These are phyloP conservation scores for Nakazawaea wickerhamii DNA, from an alignment of 805 yeast genomes.

Conservation along the genomic window DNA sequence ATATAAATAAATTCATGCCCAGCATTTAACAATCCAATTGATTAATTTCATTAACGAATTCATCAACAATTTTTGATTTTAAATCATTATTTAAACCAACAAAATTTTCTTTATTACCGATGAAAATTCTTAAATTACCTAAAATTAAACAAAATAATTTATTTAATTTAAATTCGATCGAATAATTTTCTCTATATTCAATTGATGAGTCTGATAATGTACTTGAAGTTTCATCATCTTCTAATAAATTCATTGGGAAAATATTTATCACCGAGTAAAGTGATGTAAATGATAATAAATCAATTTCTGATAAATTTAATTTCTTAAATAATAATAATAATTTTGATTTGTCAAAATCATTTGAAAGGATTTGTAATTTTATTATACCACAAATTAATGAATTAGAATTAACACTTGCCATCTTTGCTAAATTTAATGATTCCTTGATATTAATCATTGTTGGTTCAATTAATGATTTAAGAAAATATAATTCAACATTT, in stretches of 20 bases:
- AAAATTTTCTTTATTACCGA: conserved; percentile 5
- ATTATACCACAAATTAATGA: conserved; percentile 10
- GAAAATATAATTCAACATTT: not conserved
- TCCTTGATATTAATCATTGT: not conserved
- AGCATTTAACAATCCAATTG: conserved; percentile 12
- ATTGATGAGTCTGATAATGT: conserved; percentile 10
- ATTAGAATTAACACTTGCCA: not conserved
- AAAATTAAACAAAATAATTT: conserved; percentile 1
- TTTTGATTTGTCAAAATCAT: conserved; percentile 7
- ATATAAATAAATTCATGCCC: no score
- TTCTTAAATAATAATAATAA: conserved; percentile 7
- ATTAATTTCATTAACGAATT: conserved; percentile 11
- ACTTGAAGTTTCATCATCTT: not conserved
- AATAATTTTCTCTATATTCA: conserved; percentile 10
- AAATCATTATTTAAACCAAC: conserved; percentile 1
- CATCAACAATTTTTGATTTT: conserved; percentile 7
- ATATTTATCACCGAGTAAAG: conserved; percentile 8
- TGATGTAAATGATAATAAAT: conserved; percentile 10
- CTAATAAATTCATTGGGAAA: conserved; percentile 6
- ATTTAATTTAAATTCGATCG: conserved; percentile 10
- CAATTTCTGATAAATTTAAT: conserved; percentile 4
- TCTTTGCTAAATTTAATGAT: not conserved
- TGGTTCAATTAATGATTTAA: conserved; percentile 9
- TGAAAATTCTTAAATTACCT: conserved; percentile 9
- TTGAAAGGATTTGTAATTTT: conserved; percentile 4